Base-by-base conservation (phyloP, 306 rosid genomes). In the Prunus dulcis region DNA sequence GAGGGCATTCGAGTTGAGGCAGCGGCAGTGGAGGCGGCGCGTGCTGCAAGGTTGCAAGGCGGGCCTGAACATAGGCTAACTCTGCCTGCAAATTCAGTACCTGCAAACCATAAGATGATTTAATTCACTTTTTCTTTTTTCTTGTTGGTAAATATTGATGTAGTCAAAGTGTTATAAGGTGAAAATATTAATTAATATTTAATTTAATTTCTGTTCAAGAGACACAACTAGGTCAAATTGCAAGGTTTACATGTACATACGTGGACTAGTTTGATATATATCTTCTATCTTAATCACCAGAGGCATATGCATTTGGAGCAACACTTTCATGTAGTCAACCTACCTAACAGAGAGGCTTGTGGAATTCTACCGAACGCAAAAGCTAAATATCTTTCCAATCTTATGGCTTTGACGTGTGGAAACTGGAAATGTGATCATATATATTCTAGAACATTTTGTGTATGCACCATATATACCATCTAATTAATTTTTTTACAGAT, bases 51-150 rank as follows among this genome's bases (percentile, higher is more conserved):
- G 91, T 86, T 0, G 94, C 85, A 9, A 93, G 81, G 23, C 90
- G 90, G 23, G 94, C 97, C 55, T 89, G 97, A 55, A 86, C 94
- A 47, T 83, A 88, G 20, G 94, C 89, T 57, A 91, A 72, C 78
- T 93, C 97, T 45, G 96, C 89, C 73, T 91, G 96, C 90, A 91
- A 86, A 79, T 87, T 91, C 69, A 91, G 88, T 0, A 88, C 96
- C 98, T 93, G 68, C 79, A 9, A 57, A 23, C 45, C 46, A 58
- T n/a, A 66, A 23, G 53, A 32, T n/a, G n/a, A 52, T 52, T 50
- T 38, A 47, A 13, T 20, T 27, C 38, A 64, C 8, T 46, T 2
- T 27, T 2, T 27, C 25, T 19, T 41, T 18, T 15, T 41, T 14
- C 13, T 14, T 25, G 12, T 9, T 56, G 61, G 9, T 20, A 56